Base-by-base conservation (phyloP, 164 flowering plant genomes). In the Akebia trifoliata region DNA sequence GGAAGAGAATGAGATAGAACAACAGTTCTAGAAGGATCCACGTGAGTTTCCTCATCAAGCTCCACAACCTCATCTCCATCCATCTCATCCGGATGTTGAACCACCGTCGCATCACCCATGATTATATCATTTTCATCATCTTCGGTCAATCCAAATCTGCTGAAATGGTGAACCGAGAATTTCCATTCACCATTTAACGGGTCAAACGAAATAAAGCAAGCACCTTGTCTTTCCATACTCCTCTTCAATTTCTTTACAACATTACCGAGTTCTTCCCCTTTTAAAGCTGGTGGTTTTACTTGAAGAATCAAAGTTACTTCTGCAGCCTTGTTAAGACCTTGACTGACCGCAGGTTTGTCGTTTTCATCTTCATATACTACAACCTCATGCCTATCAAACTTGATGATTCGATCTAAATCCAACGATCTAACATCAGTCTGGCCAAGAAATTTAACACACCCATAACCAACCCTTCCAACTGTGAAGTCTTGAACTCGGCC, bases 1-100 rank as follows among this genome's bases (percentile, higher is more conserved):
- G 99, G 99, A 62, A 93, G 94, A 52, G 99, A 93, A 76, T 90
- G 97, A 53, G 86, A 76, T 56, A 94, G 80, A 60, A 62, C n/a
- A n/a, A n/a, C 68, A 46, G 69, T 43, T 53, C 67, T 84, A 48
- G n/a, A 40, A 22, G 60, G 57, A 29, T 67, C 69, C 42, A 69
- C 26, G 25, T 42, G 66, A 9, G 42, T 56, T 24, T 71, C 79
- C 62, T 77, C 86, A 62, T 81, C 85, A 62, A 56, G 56, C 52
- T 75, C 82, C 56, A 67, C 50, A 26, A 63, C 59, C 56, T 75
- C 87, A 34, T 67, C 76, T 36, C 57, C 76, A 66, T 70, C 65
- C 60, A 69, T 63, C 48, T 69, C 84, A 14, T 8, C 69, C 50
- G 68, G 65, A 54, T 66, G 68, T 58, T 69, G 79, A 56, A 31